Evolutionary conservation across 1,284 basidiomycete species (phyloP), one percentile per base, ranked within the genome.

Genomic region (Phellopilus nigrolimitatus): DNA sequence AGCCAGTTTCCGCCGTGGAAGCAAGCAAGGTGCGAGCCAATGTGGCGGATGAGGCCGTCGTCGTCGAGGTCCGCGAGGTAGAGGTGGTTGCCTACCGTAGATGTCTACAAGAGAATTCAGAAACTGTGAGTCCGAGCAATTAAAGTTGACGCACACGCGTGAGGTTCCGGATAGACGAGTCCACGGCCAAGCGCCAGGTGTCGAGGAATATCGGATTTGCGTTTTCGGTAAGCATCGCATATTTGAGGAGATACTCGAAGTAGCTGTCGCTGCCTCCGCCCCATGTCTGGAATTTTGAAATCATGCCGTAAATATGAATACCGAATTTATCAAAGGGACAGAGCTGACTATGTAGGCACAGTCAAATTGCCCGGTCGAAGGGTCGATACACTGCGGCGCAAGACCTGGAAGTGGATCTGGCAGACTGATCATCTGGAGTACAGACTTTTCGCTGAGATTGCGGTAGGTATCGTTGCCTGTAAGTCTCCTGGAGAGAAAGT

Each of bases 221-320:
- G 12, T 78, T 82, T 64, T 83, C 84, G 21, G 76, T 78, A 10
- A 87, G 67, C 17, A 83, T 80, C 3, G 84, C 66, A 56, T 84
- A 83, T 62, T 88, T 88, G 71, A 87, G 79, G 41, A 88, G 71
- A 61, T 89, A 88, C 63, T 89, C 87, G 56, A 84, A 81, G 66
- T 82, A 88, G 51, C 82, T 85, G 63, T 87, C 75, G n/a, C 56
- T 59, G 5, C 59, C 60, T 10, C 64, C 62, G 30, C 62, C 61
- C 63, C 61, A 65, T 21, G 61, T 59, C 55, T 60, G 15, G 6
- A 24, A n/a, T n/a, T n/a, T n/a, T n/a, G n/a, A n/a, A n/a, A n/a
- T n/a, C n/a, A n/a, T n/a, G n/a, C n/a, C n/a, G n/a, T n/a, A n/a
- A n/a, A n/a, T n/a, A n/a, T n/a, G 45, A 15, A 25, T 24, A 9